Conservation (phyloP, 208 protist genomes). For the Vickermania spadyakhi region DNA sequence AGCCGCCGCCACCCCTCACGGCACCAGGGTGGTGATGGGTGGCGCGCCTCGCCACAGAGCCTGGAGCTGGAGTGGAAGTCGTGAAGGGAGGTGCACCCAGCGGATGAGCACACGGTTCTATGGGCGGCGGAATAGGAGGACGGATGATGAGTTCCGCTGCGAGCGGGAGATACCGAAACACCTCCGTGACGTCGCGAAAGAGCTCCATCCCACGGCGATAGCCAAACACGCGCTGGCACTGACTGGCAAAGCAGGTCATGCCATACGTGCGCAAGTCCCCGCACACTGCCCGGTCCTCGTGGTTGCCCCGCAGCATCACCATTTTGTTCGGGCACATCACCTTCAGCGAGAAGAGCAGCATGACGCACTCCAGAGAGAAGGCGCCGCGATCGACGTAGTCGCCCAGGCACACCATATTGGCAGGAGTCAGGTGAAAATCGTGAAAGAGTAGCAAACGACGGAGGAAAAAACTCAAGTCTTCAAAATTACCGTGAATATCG, state of each 20-base stretch:
- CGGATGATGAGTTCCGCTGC: constrained; percentile 51
- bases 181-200: constrained; percentile 41
- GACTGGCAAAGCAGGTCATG: constrained; percentile 43
- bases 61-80: background rate
- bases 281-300: constrained; percentile 74
- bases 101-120: background rate
- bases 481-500: constrained; percentile 83
- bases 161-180: constrained; percentile 71
- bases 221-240: constrained; percentile 57
- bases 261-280: constrained; percentile 64
- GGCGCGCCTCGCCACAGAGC: background rate
- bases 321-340: constrained; percentile 49
- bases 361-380: constrained; percentile 53
- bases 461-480: constrained; percentile 66
- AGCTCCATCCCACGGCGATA: constrained; percentile 35
- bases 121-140: background rate
- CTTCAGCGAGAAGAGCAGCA: constrained; percentile 77
- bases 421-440: constrained; percentile 56
- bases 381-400: constrained; percentile 80
- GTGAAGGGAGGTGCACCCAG: background rate
- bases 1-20: too few relatives aligned
- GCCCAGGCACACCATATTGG: constrained; percentile 42
- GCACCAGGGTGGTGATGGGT: too few relatives aligned
- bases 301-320: constrained; percentile 78
- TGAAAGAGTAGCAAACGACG: constrained; percentile 33